Evolutionary conservation across 345 rosid genomes (phyloP).

Genomic region (Salix caprea): DNA sequence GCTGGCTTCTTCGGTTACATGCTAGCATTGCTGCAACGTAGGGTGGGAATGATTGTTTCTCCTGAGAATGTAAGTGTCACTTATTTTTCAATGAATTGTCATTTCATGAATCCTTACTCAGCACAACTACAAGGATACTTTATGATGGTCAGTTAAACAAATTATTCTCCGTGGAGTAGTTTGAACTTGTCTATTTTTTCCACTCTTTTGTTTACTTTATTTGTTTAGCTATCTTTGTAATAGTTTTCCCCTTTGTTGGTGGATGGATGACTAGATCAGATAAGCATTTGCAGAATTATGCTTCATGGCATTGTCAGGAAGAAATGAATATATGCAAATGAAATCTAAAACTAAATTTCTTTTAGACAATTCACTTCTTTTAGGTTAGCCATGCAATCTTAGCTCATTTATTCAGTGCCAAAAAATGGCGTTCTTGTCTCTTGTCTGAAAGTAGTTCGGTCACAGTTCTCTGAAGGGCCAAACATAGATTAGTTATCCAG

Average conservation of each 20-base stretch:
- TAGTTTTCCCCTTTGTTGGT: neutral
- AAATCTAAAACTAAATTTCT: neutral
- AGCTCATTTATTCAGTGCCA: neutral
- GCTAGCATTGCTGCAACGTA: slow-evolving; percentile 85
- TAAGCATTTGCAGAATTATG: neutral
- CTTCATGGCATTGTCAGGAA: neutral
- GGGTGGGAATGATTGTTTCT: slow-evolving; percentile 66
- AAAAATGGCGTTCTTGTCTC: slow-evolving; percentile 5
- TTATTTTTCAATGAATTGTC: neutral
- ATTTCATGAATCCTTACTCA: neutral
- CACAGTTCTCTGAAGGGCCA: neutral
- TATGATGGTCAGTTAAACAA: neutral
- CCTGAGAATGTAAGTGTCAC: slow-evolving; percentile 54
- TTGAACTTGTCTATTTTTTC: neutral
- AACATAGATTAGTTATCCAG: neutral
- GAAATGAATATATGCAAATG: neutral
- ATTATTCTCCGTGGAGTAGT: neutral
- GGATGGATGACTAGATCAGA: neutral
- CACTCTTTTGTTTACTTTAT: neutral
- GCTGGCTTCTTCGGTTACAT: slow-evolving; percentile 96
- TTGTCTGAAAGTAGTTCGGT: neutral
- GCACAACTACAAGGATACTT: neutral
- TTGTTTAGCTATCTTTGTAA: neutral
- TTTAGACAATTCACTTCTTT: neutral
- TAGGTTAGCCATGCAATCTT: neutral